These are phyloP conservation scores for Diplodia sapinea DNA, from an alignment of 2,329 filamentous ascomycete species.

Conservation along the genomic window DNA sequence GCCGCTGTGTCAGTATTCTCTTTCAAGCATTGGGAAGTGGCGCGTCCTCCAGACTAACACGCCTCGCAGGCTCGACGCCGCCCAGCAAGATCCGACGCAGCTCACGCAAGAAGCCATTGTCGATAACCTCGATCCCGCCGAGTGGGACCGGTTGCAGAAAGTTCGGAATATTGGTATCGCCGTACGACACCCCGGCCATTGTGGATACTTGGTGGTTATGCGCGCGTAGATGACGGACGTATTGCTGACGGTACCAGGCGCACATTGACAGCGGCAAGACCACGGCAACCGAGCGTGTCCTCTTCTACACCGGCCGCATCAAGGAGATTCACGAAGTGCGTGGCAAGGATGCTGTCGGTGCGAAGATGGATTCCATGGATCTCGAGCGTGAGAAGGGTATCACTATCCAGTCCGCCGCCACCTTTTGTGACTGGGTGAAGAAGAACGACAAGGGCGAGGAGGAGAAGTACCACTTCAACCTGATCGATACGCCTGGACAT, in stretches of 20 bases:
- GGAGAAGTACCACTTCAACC: slow-evolving; percentile 93
- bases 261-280: slow-evolving; percentile 99
- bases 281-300: slow-evolving; percentile 91
- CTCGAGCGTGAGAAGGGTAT: slow-evolving; percentile 98
- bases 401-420: slow-evolving; percentile 97
- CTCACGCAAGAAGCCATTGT: slow-evolving; percentile 71
- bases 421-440: slow-evolving; percentile 97
- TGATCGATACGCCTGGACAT: slow-evolving; percentile 98
- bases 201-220: not conserved
- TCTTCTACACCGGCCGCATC: slow-evolving; percentile 97
- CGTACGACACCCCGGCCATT: slow-evolving; percentile 57
- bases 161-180: slow-evolving; percentile 98
- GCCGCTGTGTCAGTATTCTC: slow-evolving; percentile 45
- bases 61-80: slow-evolving; percentile 55
- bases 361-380: slow-evolving; percentile 99
- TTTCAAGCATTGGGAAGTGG: not conserved
- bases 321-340: slow-evolving; percentile 97
- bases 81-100: slow-evolving; percentile 60
- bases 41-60: slow-evolving; percentile 15
- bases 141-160: slow-evolving; percentile 76
- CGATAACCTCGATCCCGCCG: slow-evolving; percentile 78
- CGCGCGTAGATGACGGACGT: not conserved
- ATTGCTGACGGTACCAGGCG: slow-evolving; percentile 60
- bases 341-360: slow-evolving; percentile 90
- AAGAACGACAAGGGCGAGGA: slow-evolving; percentile 77